Conservation (phyloP, 2,329 filamentous ascomycete genomes). For the Cucurbitaria berberidis region DNA sequence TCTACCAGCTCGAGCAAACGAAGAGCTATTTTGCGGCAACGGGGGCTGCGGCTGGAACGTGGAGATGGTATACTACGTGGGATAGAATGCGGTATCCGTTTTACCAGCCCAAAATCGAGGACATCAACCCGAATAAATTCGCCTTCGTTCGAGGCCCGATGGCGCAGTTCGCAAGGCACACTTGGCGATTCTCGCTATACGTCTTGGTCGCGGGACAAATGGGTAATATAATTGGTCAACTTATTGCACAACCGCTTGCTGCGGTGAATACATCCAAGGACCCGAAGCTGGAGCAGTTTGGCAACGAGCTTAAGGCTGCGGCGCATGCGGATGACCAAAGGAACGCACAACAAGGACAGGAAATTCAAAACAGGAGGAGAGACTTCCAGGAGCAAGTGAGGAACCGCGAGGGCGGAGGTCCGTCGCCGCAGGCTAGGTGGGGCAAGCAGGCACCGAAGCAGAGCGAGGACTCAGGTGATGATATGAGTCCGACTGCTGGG, state of each 20-base stretch:
- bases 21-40: slow-evolving; percentile 48
- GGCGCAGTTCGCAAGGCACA: slow-evolving; percentile 38
- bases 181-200: slow-evolving; percentile 37
- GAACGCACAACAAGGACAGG: slow-evolving; percentile 18
- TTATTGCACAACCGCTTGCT: slow-evolving; percentile 42
- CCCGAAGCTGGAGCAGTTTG: slow-evolving; percentile 50
- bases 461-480: slow-evolving; percentile 43
- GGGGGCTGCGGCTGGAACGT: slow-evolving; percentile 40
- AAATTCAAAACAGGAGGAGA: slow-evolving; percentile 27
- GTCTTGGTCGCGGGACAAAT: slow-evolving; percentile 34
- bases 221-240: slow-evolving; percentile 43
- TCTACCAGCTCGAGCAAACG: slow-evolving; percentile 46
- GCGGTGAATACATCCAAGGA: slow-evolving; percentile 47
- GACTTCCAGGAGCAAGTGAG: slow-evolving; percentile 28
- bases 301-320: slow-evolving; percentile 40
- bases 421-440: slow-evolving; percentile 46
- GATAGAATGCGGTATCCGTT: slow-evolving; percentile 51
- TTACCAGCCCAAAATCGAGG: slow-evolving; percentile 47
- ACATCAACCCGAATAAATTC: slow-evolving; percentile 50
- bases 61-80: slow-evolving; percentile 44
- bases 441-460: slow-evolving; percentile 19
- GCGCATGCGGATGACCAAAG: slow-evolving; percentile 17
- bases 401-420: slow-evolving; percentile 36
- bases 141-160: slow-evolving; percentile 40
- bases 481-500: slow-evolving; percentile 53